Conservation (phyloP, 2,329 filamentous ascomycete genomes). For the Ceratocystis ficicola region DNA sequence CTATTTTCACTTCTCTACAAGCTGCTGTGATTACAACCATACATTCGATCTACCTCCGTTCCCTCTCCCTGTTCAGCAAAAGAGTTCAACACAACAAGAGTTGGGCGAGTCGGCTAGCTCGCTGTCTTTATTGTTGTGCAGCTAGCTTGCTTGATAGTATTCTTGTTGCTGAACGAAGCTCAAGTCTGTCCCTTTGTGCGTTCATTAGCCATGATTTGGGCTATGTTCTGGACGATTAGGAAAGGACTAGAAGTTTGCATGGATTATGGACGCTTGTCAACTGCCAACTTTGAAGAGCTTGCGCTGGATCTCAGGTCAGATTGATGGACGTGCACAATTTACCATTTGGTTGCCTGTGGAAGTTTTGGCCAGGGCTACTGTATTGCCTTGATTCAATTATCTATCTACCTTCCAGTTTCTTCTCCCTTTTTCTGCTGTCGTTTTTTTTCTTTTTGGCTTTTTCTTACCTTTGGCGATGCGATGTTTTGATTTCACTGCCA, state of each 20-base stretch:
- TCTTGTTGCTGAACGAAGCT: neutral
- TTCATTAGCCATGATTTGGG: neutral
- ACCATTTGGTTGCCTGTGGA: neutral
- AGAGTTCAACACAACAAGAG: no score
- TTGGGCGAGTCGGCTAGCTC: no score
- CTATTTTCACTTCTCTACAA: no score
- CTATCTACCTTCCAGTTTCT: slow-evolving; percentile 23
- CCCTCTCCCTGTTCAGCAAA: no score
- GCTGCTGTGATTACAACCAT: no score
- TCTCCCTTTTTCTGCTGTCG: slow-evolving; percentile 25
- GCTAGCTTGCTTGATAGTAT: no score
- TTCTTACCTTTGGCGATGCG: neutral
- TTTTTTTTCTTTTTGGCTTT: slow-evolving; percentile 19
- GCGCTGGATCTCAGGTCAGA: neutral
- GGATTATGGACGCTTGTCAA: neutral
- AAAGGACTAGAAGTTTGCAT: neutral
- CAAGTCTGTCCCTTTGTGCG: neutral
- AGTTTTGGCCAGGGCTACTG: neutral
- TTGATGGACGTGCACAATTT: neutral
- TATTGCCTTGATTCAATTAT: neutral
- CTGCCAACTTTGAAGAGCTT: neutral
- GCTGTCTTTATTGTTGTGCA: no score
- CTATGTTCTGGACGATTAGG: neutral
- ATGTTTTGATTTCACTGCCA: neutral
- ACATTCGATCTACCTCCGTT: no score